Evolutionary conservation across 163 green algal genomes (phyloP).

Genomic region (Scenedesmus sp.): DNA sequence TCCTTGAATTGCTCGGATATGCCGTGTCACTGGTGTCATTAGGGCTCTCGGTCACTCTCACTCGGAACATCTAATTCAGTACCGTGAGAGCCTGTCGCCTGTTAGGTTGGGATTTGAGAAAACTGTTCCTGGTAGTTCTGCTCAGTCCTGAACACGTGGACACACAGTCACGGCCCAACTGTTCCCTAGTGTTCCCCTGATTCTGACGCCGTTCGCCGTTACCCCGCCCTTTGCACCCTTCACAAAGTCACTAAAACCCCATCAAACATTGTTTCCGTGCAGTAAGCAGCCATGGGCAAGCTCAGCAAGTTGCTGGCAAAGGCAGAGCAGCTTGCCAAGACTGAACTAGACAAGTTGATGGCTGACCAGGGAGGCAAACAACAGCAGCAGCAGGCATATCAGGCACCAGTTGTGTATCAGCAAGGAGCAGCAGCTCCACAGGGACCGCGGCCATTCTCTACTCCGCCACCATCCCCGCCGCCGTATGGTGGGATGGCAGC

Average conservation of each 20-base stretch:
- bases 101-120: background rate
- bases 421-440: background rate
- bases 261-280: background rate
- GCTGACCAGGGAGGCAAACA: background rate
- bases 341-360: conserved; percentile 8
- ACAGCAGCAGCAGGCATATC: conserved; percentile 15
- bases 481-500: background rate
- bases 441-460: background rate
- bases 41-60: background rate
- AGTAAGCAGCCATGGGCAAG: conserved; percentile 31
- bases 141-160: background rate
- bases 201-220: background rate
- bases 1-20: background rate
- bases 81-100: too few species aligned
- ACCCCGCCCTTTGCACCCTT: background rate
- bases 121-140: too few species aligned
- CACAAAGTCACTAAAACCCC: background rate
- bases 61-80: background rate
- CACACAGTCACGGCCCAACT: background rate
- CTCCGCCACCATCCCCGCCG: conserved; percentile 2
- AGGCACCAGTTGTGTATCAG: conserved; percentile 4
- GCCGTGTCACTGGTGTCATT: background rate
- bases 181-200: background rate
- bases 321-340: conserved; percentile 21
- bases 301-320: conserved; percentile 19